Conservation (phyloP, 805 yeast genomes). For the Starmerella sp. region DNA sequence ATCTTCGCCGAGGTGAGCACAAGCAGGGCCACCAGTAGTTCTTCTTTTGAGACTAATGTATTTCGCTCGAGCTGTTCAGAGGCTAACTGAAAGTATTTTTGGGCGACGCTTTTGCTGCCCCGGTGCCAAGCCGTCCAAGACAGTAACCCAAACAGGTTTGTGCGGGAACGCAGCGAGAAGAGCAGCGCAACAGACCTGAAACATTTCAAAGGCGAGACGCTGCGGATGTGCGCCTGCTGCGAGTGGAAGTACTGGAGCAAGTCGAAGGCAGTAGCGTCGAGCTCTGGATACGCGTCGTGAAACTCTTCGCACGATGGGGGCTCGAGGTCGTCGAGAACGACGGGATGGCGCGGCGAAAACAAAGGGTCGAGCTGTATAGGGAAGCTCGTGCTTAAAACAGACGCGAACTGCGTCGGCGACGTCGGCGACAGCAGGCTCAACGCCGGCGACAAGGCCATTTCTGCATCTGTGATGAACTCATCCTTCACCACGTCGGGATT, state of each 20-base stretch:
- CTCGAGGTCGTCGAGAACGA: neutral
- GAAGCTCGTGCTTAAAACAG: neutral
- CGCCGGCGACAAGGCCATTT: neutral
- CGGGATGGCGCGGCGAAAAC: neutral
- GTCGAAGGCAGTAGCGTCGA: conserved; percentile 37
- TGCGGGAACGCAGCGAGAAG: conserved; percentile 40
- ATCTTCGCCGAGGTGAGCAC: conserved; percentile 71
- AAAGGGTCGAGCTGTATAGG: neutral
- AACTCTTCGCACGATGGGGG: neutral
- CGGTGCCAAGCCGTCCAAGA: conserved; percentile 44
- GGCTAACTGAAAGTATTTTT: conserved; percentile 22
- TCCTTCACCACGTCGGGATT: neutral
- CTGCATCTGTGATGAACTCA: neutral
- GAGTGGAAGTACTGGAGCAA: conserved; percentile 43
- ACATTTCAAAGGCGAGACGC: conserved; percentile 42
- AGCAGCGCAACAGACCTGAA: conserved; percentile 43
- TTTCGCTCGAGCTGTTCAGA: conserved; percentile 17
- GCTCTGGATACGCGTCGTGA: conserved; percentile 15
- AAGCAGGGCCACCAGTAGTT: conserved; percentile 52
- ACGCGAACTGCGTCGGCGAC: neutral
- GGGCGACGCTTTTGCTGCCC: conserved; percentile 27
- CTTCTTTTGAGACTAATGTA: conserved; percentile 19
- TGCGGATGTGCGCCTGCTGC: conserved; percentile 38
- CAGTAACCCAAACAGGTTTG: conserved; percentile 41
- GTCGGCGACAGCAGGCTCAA: neutral